Evolutionary conservation across 23 red algal genomes (phyloP).

Genomic region (Gracilaria gracilis): DNA sequence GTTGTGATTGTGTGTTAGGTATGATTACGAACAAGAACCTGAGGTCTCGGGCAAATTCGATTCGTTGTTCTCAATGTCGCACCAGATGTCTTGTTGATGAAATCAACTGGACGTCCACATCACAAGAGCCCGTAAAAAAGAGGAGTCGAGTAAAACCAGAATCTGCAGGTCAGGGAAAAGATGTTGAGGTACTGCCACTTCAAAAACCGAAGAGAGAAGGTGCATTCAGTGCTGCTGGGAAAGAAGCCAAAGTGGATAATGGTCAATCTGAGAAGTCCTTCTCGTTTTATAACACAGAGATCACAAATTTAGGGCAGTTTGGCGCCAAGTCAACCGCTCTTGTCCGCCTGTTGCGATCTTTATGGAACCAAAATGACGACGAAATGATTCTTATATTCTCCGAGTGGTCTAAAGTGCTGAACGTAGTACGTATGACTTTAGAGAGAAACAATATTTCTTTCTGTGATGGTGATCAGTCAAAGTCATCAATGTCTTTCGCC

Average conservation of each 20-base stretch:
- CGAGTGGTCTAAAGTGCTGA: constrained; percentile 81
- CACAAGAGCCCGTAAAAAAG: neutral
- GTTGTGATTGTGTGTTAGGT: constrained; percentile 12
- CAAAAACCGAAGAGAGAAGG: neutral
- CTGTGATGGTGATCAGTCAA: constrained; percentile 33
- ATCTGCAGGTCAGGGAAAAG: neutral
- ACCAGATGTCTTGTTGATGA: constrained; percentile 42
- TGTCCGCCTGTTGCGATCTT: constrained; percentile 22
- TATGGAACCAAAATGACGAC: constrained; percentile 38
- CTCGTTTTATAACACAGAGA: constrained; percentile 34
- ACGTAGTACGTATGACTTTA: constrained; percentile 68
- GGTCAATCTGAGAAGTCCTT: constrained; percentile 14
- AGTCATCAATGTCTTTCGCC: constrained; percentile 1
- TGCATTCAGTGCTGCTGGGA: neutral
- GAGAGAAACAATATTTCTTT: constrained; percentile 43
- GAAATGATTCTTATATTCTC: constrained; percentile 87
- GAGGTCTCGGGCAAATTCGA: neutral
- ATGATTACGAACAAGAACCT: constrained; percentile 38
- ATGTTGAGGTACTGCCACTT: neutral
- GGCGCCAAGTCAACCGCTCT: constrained; percentile 44
- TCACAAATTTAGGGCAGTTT: constrained; percentile 21
- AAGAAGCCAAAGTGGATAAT: neutral
- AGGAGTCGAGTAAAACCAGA: neutral
- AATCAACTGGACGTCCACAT: constrained; percentile 25
- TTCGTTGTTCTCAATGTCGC: constrained; percentile 25